phyloP scores from a whole-genome alignment of 768 basidiomycete genomes.

The Thelephora ganbajun region DNA sequence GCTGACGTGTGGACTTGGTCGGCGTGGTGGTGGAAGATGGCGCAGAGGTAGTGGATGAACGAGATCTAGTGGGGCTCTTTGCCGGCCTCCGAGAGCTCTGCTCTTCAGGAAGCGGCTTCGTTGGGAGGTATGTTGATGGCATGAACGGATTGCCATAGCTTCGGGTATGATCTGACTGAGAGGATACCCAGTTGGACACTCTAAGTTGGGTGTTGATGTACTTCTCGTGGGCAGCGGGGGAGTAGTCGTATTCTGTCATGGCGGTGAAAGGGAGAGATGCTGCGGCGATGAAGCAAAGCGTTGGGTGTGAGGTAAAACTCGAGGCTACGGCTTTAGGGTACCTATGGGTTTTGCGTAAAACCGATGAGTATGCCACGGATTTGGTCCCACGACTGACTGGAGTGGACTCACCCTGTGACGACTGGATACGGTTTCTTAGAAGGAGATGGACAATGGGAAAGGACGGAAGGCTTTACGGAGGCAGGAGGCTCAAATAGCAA shows the following conservation, averaged over 20 bases:
- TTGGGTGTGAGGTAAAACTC: too few species aligned
- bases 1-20: conserved; percentile 2
- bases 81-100: neutral
- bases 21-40: conserved; percentile 6
- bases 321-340: too few species aligned
- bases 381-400: too few species aligned
- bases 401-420: too few species aligned
- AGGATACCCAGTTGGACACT: conserved; percentile 15
- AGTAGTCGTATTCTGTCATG: conserved; percentile 24
- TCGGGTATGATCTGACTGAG: conserved; percentile 9
- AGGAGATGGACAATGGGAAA: too few species aligned
- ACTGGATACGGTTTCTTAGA: too few species aligned
- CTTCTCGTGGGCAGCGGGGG: conserved; percentile 17
- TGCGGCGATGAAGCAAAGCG: too few species aligned
- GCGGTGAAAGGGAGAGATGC: neutral
- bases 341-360: too few species aligned
- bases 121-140: conserved; percentile 5
- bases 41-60: too few species aligned
- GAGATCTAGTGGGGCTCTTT: neutral
- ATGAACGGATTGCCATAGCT: conserved; percentile 13
- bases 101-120: conserved; percentile 3
- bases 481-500: too few species aligned
- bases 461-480: too few species aligned
- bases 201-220: conserved; percentile 15
- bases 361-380: too few species aligned